Evolutionary conservation across 805 yeast genomes (phyloP).

Genomic region (Pichia cephalocereana): DNA sequence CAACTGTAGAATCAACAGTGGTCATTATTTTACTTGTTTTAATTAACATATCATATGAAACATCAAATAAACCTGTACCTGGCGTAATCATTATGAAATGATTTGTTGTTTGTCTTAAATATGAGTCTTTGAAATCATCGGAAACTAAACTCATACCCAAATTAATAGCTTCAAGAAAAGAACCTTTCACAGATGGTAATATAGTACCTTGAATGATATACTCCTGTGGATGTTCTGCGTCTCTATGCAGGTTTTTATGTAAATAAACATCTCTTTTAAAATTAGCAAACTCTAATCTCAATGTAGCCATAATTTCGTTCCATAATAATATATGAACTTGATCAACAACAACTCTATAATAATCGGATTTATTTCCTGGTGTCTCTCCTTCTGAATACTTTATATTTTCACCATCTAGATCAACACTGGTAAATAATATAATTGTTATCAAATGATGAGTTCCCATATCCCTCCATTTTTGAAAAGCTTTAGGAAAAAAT

Average conservation of each 20-base stretch:
- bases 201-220: conserved; percentile 50
- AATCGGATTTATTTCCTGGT: conserved; percentile 60
- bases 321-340: conserved; percentile 84
- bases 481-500: conserved; percentile 82
- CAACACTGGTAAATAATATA: conserved; percentile 78
- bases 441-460: conserved; percentile 90
- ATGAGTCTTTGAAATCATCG: conserved; percentile 75
- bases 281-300: conserved; percentile 75
- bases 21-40: conserved; percentile 69
- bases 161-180: conserved; percentile 78
- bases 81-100: conserved; percentile 85
- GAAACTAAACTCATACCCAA: conserved; percentile 70
- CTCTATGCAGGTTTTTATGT: conserved; percentile 28
- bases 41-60: conserved; percentile 66
- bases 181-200: conserved; percentile 84
- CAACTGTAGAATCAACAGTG: conserved; percentile 77
- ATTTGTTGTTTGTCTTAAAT: conserved; percentile 81
- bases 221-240: conserved; percentile 25
- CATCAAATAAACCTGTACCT: conserved; percentile 90
- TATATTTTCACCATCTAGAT: conserved; percentile 31
- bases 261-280: conserved; percentile 68
- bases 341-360: conserved; percentile 89
- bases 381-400: conserved; percentile 62
- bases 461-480: conserved; percentile 76
- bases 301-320: conserved; percentile 84